Evolutionary conservation across 1,284 basidiomycete genomes (phyloP), one percentile per base, ranked within the genome.

Genomic region (Ustilago cynodontis): DNA sequence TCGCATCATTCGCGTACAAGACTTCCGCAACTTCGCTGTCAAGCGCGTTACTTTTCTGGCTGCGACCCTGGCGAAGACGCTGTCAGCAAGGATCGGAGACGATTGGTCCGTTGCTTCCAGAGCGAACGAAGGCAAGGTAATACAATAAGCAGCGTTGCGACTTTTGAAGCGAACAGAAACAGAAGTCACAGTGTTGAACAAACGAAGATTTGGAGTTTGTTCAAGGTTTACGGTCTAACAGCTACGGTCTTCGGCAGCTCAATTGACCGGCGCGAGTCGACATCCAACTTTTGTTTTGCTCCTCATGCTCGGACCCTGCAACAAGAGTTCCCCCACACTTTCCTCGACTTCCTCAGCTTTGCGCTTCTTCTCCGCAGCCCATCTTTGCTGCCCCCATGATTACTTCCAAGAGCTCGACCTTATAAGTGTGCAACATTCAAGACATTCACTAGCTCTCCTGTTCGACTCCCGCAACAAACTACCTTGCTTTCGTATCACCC

Each of bases 291-390:
- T 45, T 22, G 7, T 11, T 45, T 22, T 45, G 18, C 43, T 26
- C 16, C 47, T 49, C 47, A 28, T 49, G 10, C 47, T 49, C 47
- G 11, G 47, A 49, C 26, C 26, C 47, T 28, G 47, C 26, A 28
- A 20, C 43, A 20, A 7, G 2, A 22, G 18, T n/a, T 50, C 57
- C 47, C 47, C 57, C 47, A 39, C 45, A 37, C 47, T 28, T 24
- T 18, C 7, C 14, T 16, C 35, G 14, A 13, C 5, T 26, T n/a
- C 26, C 16, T 6, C 5, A 33, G n/a, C 49, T 6, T 2, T 61
- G 59, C 59, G 59, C 59, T 55, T 54, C 59, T 54, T 62, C 52
- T 62, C 52, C 59, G 51, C 59, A 57, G 24, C 18, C 28, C 9
- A 18, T 10, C 8, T 9, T 28, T 29, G 28, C 14, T 50, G 49